Evolutionary conservation across 2,329 filamentous ascomycete species (phyloP), one percentile per base, ranked within the genome.

Genomic region (Akanthomyces uredinophilus): DNA sequence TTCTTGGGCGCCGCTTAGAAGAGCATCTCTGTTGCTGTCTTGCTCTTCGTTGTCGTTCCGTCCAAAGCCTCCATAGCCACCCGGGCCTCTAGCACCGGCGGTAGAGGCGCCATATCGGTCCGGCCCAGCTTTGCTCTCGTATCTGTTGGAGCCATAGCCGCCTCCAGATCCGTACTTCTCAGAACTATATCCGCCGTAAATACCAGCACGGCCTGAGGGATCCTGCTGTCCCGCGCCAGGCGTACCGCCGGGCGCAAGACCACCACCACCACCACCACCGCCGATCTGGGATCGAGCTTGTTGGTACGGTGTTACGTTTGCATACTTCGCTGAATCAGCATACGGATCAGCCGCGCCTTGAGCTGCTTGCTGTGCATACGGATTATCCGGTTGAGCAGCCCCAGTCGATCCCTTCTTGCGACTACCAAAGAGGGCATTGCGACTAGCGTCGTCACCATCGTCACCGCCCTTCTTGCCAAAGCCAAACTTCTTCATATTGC

Each of bases 41-140:
- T 78, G 77, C 56, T 74, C 70, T 52, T 70, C 73, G 64, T 76
- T 78, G 54, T 77, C 76, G 37, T 72, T 71, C 54, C 77, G 75
- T 51, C 83, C 84, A 62, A 88, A 74, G 7, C 84, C 84, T 41
- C 86, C 86, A 65, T 88, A 88, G 32, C 85, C 85, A 52, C 83
- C 83, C 13, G 81, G 79, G 14, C 83, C 81, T 67, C 77, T 73
- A 63, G 74, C 70, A 44, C 70, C 71, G 35, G 72, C 65, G 20
- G 59, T 39, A 11, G 74, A 65, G 18, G 71, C 69, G 13, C 61
- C 65, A 37, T 70, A 65, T 49, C 66, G 67, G 61, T 72, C 70
- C 5, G 70, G 69, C 22, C 61, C 68, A 24, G 71, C 68, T 37
- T 73, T 69, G 65, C 69, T 75, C 46, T 81, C 79, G 69, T 86